Evolutionary conservation across 1,284 basidiomycete species (phyloP).

Genomic region (Cutaneotrichosporon mucoides): DNA sequence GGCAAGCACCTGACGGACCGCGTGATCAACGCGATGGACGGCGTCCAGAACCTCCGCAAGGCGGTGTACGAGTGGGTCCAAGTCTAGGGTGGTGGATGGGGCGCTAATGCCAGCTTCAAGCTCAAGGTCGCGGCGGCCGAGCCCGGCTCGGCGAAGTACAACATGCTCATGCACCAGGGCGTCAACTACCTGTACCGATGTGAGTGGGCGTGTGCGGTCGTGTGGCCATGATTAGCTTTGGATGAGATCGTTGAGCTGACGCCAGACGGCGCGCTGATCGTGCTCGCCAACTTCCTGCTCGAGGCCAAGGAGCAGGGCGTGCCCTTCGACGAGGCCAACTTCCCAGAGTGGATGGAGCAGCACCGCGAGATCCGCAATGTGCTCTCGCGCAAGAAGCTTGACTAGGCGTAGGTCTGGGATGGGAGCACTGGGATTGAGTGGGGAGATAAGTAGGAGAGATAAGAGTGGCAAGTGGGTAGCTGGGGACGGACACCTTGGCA

Average conservation of each 20-base stretch:
- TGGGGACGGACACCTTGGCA: too few species aligned
- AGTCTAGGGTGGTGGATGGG: background rate
- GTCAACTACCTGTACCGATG: conserved; percentile 73
- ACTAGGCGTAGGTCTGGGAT: conserved; percentile 48
- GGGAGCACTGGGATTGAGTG: background rate
- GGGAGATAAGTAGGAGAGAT: background rate
- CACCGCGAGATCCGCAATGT: conserved; percentile 79
- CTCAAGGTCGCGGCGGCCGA: conserved; percentile 79
- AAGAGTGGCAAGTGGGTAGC: background rate
- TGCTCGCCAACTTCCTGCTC: conserved; percentile 91
- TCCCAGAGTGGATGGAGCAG: conserved; percentile 77
- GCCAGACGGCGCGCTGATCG: conserved; percentile 83
- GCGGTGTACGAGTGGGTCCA: conserved; percentile 77
- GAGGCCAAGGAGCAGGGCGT: conserved; percentile 58
- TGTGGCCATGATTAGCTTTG: background rate
- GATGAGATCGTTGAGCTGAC: background rate
- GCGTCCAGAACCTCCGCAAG: conserved; percentile 88
- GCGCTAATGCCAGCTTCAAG: conserved; percentile 64
- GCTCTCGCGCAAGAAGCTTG: conserved; percentile 67
- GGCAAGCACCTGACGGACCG: conserved; percentile 91
- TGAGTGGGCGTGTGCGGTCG: conserved; percentile 13
- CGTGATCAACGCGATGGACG: conserved; percentile 80
- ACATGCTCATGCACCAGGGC: conserved; percentile 66
- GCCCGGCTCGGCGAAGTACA: conserved; percentile 69
- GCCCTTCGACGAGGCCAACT: conserved; percentile 52